These are phyloP conservation scores for Collybia sordida DNA, from an alignment of 768 basidiomycete genomes.

Conservation along the genomic window DNA sequence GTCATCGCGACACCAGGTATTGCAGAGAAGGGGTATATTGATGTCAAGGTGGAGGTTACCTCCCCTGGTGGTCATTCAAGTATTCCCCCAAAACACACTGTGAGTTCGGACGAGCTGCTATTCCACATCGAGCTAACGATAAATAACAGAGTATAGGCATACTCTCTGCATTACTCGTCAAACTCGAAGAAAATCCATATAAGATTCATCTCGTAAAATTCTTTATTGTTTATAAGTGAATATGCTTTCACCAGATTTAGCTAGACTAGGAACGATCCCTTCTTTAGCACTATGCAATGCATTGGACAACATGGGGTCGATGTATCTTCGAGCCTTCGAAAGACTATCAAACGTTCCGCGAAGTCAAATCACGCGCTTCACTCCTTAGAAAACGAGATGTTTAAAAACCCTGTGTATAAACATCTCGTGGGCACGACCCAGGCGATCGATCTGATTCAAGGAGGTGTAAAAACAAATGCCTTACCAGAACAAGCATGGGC, in stretches of 20 bases:
- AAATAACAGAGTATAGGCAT: constrained; percentile 73
- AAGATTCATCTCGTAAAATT: constrained; percentile 45
- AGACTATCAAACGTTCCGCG: constrained; percentile 44
- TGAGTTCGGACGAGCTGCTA: constrained; percentile 21
- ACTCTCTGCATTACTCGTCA: constrained; percentile 65
- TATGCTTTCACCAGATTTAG: neutral
- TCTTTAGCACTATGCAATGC: constrained; percentile 66
- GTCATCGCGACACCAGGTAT: constrained; percentile 62
- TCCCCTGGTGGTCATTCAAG: constrained; percentile 85
- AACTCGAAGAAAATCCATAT: constrained; percentile 68
- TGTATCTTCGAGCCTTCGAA: constrained; percentile 47
- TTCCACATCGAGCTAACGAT: neutral
- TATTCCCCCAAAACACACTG: constrained; percentile 80
- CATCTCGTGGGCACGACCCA: constrained; percentile 70
- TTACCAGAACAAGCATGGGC: constrained; percentile 74
- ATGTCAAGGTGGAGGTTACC: constrained; percentile 63
- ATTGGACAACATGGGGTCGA: constrained; percentile 58
- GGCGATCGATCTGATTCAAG: constrained; percentile 70
- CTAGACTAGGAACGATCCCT: constrained; percentile 56
- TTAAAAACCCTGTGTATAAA: constrained; percentile 36
- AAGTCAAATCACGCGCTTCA: constrained; percentile 51
- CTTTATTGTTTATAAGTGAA: neutral
- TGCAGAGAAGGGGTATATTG: constrained; percentile 72
- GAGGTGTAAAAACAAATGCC: constrained; percentile 75
- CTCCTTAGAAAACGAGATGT: constrained; percentile 47